Evolutionary conservation across 805 yeast genomes (phyloP), one percentile per base, ranked within the genome.

Genomic region (Metschnikowia continentalis): DNA sequence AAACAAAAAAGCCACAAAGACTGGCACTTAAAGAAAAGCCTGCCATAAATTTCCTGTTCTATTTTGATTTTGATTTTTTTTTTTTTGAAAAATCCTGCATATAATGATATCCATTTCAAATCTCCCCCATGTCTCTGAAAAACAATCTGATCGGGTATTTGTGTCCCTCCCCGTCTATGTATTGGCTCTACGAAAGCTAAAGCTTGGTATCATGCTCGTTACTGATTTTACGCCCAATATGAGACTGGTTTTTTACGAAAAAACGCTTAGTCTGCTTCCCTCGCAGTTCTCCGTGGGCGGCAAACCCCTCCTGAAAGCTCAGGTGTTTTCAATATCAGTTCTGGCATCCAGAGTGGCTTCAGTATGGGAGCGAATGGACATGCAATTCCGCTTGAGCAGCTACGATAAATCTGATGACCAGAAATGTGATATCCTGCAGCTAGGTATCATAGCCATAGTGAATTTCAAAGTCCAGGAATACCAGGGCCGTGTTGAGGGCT

Each of bases 191-290:
- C 48, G 48, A 14, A 36, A 42, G 23, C 35, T 50, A 19, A 41
- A 35, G 17, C 19, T 30, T 10, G 54, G 53, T 15, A 49, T 57
- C 11, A 51, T 59, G 22, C 41, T 57, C 7, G 61, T 59, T 35
- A 57, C 62, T 6, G 62, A 59, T 32, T 59, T 59, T 38, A 53
- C 61, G 41, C 38, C 47, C 45, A 48, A 52, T 32, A 17, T 40
- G 8, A 51, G 48, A 14, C 50, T 50, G 49, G 51, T 47, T 3
- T 49, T 48, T 40, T 48, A 47, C 15, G 38, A 40, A 7, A 49
- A 42, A 8, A 32, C 26, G 6, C 46, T 49, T 2, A 15, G 22
- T 3, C 22, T 23, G 14, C 41, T 56, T 30, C 59, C 56, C 3
- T 19, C 36, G 2, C 37, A 33, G 19, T 54, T 51, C 23, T 6